Percentiles rank a stretch among this genome's conserved stretches.
These are phyloP conservation scores for Oenanthe javanica DNA, from an alignment of 140 eudicot species.

Conservation along the genomic window DNA sequence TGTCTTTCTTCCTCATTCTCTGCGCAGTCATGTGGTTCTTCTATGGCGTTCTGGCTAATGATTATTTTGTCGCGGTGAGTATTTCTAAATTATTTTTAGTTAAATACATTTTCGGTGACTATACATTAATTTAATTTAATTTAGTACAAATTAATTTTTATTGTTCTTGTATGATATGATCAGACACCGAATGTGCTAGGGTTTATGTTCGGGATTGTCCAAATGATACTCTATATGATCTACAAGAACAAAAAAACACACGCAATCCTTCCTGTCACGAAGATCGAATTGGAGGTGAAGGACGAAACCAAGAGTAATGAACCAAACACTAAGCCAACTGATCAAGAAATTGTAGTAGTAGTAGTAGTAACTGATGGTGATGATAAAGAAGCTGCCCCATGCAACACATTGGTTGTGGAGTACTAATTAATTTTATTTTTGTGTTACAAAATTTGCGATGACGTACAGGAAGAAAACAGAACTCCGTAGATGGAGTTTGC, in stretches of 20 bases:
- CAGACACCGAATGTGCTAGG: conserved; percentile 81
- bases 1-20: conserved; percentile 68
- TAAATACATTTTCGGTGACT: background rate
- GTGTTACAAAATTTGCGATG: background rate
- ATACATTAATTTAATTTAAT: too few relatives aligned
- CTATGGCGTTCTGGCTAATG: conserved; percentile 58
- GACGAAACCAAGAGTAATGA: background rate
- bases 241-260: conserved; percentile 35
- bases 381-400: background rate
- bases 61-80: conserved; percentile 56
- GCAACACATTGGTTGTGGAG: background rate
- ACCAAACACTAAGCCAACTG: background rate
- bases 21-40: conserved; percentile 79
- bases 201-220: conserved; percentile 53
- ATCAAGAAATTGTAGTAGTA: background rate
- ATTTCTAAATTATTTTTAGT: conserved; percentile 12
- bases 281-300: background rate
- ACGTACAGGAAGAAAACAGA: background rate
- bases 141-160: background rate
- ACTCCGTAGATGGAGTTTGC: conserved; percentile 6
- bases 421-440: background rate
- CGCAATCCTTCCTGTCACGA: conserved; percentile 21
- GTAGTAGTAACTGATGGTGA: background rate
- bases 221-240: conserved; percentile 52
- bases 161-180: background rate